These are phyloP conservation scores for Bidens hawaiensis DNA, from an alignment of 140 eudicot genomes.

Conservation along the genomic window DNA sequence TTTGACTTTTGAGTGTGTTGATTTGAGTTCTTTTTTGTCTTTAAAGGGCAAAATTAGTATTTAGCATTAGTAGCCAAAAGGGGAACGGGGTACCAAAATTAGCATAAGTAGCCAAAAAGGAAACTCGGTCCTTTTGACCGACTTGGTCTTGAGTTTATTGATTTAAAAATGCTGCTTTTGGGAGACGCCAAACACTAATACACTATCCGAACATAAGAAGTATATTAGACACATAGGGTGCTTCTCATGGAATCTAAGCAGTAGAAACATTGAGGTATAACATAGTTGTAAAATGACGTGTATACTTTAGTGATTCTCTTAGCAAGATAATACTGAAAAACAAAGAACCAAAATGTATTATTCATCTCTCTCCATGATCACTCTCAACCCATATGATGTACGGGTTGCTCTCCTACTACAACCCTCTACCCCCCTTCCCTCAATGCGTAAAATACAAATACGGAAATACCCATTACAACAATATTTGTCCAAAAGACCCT, in stretches of 20 bases:
- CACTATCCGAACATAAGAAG: no score
- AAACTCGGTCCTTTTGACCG: no score
- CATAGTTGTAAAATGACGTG: neutral
- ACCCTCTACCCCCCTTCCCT: slow-evolving; percentile 17
- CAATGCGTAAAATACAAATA: slow-evolving; percentile 13
- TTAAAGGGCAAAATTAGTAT: neutral
- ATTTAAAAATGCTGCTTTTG: neutral
- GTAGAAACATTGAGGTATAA: neutral
- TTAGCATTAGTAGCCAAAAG: neutral
- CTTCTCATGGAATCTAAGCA: no score
- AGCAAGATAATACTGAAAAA: neutral
- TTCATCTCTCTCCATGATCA: slow-evolving; percentile 3
- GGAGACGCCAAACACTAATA: no score
- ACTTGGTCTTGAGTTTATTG: no score
- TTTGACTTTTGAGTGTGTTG: neutral
- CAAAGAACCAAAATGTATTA: slow-evolving; percentile 9
- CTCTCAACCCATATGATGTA: slow-evolving; percentile 5
- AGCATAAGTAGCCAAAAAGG: neutral
- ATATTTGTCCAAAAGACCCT: neutral
- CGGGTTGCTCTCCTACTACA: slow-evolving; percentile 27
- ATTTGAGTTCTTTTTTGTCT: neutral
- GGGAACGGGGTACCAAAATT: neutral
- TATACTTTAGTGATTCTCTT: neutral
- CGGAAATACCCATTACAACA: no score
- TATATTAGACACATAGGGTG: no score